Base-by-base conservation (phyloP, 257 asterid genomes). In the Fraxinus pennsylvanica region DNA sequence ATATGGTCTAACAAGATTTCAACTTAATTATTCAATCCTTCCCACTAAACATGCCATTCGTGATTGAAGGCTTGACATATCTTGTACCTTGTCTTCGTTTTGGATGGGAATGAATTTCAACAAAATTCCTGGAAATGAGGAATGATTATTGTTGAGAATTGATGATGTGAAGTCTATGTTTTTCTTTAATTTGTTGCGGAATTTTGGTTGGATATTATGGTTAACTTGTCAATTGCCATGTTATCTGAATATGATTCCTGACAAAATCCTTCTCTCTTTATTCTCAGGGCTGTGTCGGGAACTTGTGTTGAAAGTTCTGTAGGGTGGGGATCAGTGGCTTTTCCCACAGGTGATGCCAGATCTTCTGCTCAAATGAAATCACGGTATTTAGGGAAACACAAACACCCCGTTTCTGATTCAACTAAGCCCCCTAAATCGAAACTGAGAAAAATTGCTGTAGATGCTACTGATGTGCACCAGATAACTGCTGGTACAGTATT, bases 371-470 rank as follows among this genome's bases (percentile, higher is more conserved):
- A 83, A 33, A 22, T 73, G 35, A 92, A 87, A 73, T 65, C 81
- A 22, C 92, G 80, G 39, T 9, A 73, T 75, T 6, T 82, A 78
- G 96, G 96, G 74, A 91, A 90, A 82, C 91, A 88, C 74, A 92
- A 90, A 89, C 82, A 84, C 81, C 83, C 81, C 9, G 65, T 63
- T 79, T 73, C 97, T 25, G 96, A 91, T 75, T 79, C 84, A 9
- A 71, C 38, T 45, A 92, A 86, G 89, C 76, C 89, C 38, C 85
- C 92, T n/a, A 90, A 90, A 75, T 85, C 89, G 14, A 96, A 89
- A 81, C 39, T 75, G 63, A 91, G 92, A 84, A 90, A 76, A 87
- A 83, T 83, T 3, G 68, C 83, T 65, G 80, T 71, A 50, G 94
- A 84, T 76, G 83, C 87, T 50, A 33, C 79, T 32, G 87, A 84